A percentile compares a stretch with the other conserved stretches of the same genome.
Evolutionary conservation across 1,284 basidiomycete genomes (phyloP).

Genomic region (Athelia psychrophila): DNA sequence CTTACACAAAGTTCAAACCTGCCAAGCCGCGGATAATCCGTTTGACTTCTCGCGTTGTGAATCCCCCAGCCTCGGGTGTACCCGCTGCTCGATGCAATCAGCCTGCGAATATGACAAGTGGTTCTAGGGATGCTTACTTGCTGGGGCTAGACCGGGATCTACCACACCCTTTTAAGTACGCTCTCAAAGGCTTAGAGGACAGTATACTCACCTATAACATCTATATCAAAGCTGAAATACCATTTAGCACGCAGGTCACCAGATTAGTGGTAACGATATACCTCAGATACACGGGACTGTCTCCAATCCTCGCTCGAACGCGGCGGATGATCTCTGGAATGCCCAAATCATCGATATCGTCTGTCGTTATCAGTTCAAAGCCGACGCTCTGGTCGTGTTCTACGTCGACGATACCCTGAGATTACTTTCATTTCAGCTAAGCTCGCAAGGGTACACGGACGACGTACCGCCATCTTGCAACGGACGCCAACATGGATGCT

Average conservation of each 20-base stretch:
- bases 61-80: slow-evolving; percentile 82
- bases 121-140: slow-evolving; percentile 47
- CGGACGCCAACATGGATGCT: slow-evolving; percentile 80
- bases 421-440: too few species aligned
- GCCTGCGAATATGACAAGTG: neutral
- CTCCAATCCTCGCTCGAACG: slow-evolving; percentile 63
- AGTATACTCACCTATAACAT: slow-evolving; percentile 59
- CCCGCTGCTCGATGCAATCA: slow-evolving; percentile 50
- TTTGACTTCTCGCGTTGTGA: slow-evolving; percentile 80
- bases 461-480: slow-evolving; percentile 60
- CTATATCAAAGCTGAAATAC: slow-evolving; percentile 61
- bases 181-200: neutral
- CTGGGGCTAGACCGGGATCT: slow-evolving; percentile 80
- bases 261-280: slow-evolving; percentile 20
- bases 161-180: neutral
- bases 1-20: slow-evolving; percentile 77
- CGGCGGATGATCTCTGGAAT: slow-evolving; percentile 56
- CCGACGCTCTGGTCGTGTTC: slow-evolving; percentile 62
- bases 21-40: slow-evolving; percentile 74
- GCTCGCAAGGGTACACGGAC: neutral
- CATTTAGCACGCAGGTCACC: too few species aligned
- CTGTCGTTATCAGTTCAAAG: slow-evolving; percentile 69
- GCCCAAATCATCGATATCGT: slow-evolving; percentile 74
- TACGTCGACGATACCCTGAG: slow-evolving; percentile 56
- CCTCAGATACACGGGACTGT: slow-evolving; percentile 76